Evolutionary conservation across 306 rosid genomes (phyloP).

Genomic region (Casuarina glauca): DNA sequence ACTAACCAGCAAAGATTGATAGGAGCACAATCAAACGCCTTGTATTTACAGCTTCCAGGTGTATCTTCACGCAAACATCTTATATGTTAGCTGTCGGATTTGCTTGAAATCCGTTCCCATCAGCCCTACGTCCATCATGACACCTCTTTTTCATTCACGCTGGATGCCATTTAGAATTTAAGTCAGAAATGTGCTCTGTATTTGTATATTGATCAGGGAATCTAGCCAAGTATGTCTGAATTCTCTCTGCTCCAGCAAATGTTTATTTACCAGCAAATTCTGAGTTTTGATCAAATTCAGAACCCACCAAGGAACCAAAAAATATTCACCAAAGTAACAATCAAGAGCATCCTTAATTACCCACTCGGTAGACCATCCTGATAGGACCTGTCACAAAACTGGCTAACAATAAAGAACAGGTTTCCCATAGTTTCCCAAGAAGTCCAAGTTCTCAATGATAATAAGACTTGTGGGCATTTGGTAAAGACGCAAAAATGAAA

Average conservation of each 20-base stretch:
- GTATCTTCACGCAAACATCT: constrained; percentile 10
- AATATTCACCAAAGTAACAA: not conserved
- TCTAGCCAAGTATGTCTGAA: not conserved
- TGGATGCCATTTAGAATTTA: not conserved
- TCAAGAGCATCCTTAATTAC: too few relatives aligned
- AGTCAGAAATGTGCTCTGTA: not conserved
- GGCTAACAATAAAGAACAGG: constrained; percentile 16
- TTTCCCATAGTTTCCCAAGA: constrained; percentile 10
- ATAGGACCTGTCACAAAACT: constrained; percentile 12
- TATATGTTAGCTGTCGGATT: not conserved
- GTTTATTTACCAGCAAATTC: constrained; percentile 12
- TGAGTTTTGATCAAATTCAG: not conserved
- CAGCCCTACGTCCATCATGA: not conserved
- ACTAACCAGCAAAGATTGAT: constrained; percentile 3
- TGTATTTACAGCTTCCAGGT: not conserved
- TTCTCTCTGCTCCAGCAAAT: not conserved
- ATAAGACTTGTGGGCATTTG: constrained; percentile 6
- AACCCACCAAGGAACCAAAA: not conserved
- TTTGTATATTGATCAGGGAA: not conserved
- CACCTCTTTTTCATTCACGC: not conserved
- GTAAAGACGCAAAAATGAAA: constrained; percentile 2
- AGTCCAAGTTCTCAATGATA: not conserved
- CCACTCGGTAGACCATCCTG: not conserved
- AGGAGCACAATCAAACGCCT: constrained; percentile 12
- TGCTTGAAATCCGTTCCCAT: not conserved